Evolutionary conservation across 768 basidiomycete species (phyloP), one percentile per base, ranked within the genome.

Genomic region (Lactarius psammicola): DNA sequence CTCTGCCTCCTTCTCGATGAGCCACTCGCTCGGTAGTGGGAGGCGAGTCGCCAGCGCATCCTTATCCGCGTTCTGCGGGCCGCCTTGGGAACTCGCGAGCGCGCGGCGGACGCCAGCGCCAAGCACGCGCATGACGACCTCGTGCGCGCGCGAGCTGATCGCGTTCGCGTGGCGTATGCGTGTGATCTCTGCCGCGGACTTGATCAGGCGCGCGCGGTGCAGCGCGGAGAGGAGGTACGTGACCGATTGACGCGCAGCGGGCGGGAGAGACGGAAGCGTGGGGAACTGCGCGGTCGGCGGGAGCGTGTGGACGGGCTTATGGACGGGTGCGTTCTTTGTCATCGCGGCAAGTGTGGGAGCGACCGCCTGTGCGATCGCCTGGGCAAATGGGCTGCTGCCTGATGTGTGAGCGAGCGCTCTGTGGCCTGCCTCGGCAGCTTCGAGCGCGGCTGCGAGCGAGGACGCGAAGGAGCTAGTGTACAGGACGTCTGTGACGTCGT

Each of bases 1-100:
- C 74, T 97, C 95, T 0, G 87, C 89, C 76, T 98, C 96, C 70
- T 90, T 92, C 78, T 92, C 86, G 18, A 98, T 92, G 54, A 93
- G 78, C 90, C 95, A 97, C 71, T 95, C 89, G 3, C 82, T 81
- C 2, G 90, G 92, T 3, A 92, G 76, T 0, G 86, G 87, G 4
- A 83, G 77, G 11, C 77, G 76, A n/a, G n/a, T n/a, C n/a, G n/a
- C n/a, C n/a, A n/a, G n/a, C n/a, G n/a, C n/a, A n/a, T n/a, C n/a
- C 4, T 66, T 70, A 2, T 15, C 77, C 75, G 18, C 74, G 83
- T 40, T 76, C 77, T 68, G 76, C 74, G 60, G 80, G 79, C 20
- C 82, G 9, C 10, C 54, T 23, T 34, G 26, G 9, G 46, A 23
- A 3, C 33, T 36, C 6, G 34, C 28, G 13, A 28, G 44, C 26